Base-by-base conservation (phyloP, 2,329 filamentous ascomycete species). In the Hypomyces rosellus region DNA sequence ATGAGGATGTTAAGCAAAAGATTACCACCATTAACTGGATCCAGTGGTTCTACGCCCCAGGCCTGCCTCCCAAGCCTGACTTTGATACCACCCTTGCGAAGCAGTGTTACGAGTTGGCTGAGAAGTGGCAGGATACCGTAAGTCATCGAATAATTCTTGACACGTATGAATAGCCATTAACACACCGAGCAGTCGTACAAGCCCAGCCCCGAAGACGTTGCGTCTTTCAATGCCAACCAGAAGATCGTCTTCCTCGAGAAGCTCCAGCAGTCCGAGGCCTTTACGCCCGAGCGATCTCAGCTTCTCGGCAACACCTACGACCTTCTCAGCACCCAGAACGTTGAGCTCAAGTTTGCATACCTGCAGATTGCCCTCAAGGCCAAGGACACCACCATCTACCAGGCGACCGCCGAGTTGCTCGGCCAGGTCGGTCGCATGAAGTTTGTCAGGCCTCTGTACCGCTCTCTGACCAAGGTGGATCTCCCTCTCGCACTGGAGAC, bases 351-450 rank as follows among this genome's bases (percentile, higher is more conserved):
- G 59, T 80, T 84, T 14, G 81, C 91, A 1, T 97, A 89, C 70
- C 86, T 89, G 62, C 80, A 82, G 48, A 80, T 96, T 34, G 88
- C 88, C 1, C 77, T 99, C 62, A 81, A 81, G 60, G 86, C 88
- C 12, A 80, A 83, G 51, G 88, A 90, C 60, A 68, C 77, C 46
- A 79, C 75, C 51, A 80, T 86, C 36, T 89, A 92, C 61, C 65
- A 81, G 53, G 84, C 85, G 1, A 82, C 89, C 0, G 83, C 86
- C 1, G 81, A 88, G 52, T 74, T 96, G 49, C 74, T 97, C 37
- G 88, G 88, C 33, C 77, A 78, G 47, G 90, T 96, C 20, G 93
- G 93, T 12, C 77, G 93, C 51, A 97, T 99, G 93, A 97, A 97
- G 78, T 97, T 92, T 68, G 92, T 97, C 52, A 77, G 92, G 44